Evolutionary conservation across 768 basidiomycete genomes (phyloP).

Genomic region (Macrolepiota dolichaula): DNA sequence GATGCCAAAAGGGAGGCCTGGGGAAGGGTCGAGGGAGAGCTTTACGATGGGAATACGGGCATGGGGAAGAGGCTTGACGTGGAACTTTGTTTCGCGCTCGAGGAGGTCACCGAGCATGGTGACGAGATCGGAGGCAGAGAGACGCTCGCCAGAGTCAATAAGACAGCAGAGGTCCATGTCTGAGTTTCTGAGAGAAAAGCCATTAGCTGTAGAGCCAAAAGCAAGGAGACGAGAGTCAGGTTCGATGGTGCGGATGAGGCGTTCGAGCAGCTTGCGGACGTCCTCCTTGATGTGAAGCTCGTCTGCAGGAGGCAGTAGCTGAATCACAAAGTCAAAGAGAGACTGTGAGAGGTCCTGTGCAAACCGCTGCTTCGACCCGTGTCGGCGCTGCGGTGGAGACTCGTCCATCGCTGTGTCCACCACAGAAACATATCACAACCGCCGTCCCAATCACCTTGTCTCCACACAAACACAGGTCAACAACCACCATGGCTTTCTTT

Average conservation of each 20-base stretch:
- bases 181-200: conserved; percentile 97
- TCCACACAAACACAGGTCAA: not conserved
- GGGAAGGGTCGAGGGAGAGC: conserved; percentile 85
- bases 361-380: conserved; percentile 59
- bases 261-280: conserved; percentile 90
- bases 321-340: conserved; percentile 91
- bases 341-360: conserved; percentile 81
- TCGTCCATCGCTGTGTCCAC: not conserved
- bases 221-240: conserved; percentile 87
- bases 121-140: conserved; percentile 85
- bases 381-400: conserved; percentile 30
- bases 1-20: conserved; percentile 79
- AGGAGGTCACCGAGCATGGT: conserved; percentile 91
- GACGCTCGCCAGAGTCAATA: conserved; percentile 81
- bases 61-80: conserved; percentile 93
- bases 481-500: conserved; percentile 62
- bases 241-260: conserved; percentile 92
- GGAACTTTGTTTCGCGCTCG: conserved; percentile 93
- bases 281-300: conserved; percentile 96
- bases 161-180: conserved; percentile 99
- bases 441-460: no score
- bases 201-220: conserved; percentile 96
- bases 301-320: conserved; percentile 84
- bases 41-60: conserved; percentile 99
- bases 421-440: not conserved